These are phyloP conservation scores for Peterozyma xylosa DNA, from an alignment of 805 yeast genomes.

Conservation along the genomic window DNA sequence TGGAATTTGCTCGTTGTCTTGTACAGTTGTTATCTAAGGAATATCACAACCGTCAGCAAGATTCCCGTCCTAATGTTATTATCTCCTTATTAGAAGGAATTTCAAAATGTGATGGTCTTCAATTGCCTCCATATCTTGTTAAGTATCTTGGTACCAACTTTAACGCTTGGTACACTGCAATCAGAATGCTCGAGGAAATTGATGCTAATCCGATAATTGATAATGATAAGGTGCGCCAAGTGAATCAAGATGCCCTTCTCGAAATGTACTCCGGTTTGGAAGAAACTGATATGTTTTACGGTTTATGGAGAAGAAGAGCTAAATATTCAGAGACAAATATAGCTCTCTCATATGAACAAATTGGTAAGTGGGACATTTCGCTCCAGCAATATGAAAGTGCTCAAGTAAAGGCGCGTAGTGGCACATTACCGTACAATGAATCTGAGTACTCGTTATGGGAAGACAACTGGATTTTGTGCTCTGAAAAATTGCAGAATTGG, in stretches of 20 bases:
- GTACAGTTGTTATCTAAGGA: constrained; percentile 81
- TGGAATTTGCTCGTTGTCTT: constrained; percentile 76
- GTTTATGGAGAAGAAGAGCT: constrained; percentile 95
- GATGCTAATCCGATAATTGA: constrained; percentile 53
- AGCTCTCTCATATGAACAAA: constrained; percentile 89
- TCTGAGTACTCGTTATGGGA: constrained; percentile 96
- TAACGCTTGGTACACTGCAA: constrained; percentile 86
- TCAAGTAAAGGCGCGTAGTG: constrained; percentile 92
- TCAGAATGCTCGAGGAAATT: constrained; percentile 74
- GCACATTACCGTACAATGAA: constrained; percentile 91
- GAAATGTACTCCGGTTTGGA: constrained; percentile 84
- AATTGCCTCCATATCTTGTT: constrained; percentile 88
- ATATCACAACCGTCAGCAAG: constrained; percentile 87
- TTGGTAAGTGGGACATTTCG: constrained; percentile 93
- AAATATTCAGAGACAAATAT: constrained; percentile 89
- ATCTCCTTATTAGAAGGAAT: constrained; percentile 79
- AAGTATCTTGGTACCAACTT: constrained; percentile 83
- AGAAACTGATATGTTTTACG: constrained; percentile 96
- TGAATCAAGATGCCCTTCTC: constrained; percentile 82
- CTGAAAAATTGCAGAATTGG: constrained; percentile 97
- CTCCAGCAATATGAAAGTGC: constrained; percentile 92
- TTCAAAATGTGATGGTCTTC: constrained; percentile 63
- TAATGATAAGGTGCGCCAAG: constrained; percentile 69
- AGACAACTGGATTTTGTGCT: constrained; percentile 96
- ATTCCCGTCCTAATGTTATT: constrained; percentile 78